These are phyloP conservation scores for Paratinospora sagittata DNA, from an alignment of 164 flowering plant species.

Conservation along the genomic window DNA sequence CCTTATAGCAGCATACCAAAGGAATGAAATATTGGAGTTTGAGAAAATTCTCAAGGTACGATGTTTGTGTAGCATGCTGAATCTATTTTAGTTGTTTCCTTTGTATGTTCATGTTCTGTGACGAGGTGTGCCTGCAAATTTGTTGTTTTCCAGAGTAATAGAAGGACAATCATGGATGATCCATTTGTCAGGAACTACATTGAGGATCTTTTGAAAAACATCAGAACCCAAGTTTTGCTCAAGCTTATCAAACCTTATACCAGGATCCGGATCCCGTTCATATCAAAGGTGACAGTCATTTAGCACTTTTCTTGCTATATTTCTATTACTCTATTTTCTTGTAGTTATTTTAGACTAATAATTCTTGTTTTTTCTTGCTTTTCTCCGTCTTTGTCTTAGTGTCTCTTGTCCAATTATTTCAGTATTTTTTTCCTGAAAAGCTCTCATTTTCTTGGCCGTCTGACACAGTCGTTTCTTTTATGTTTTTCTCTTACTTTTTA, in stretches of 20 bases:
- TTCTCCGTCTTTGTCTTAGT: background rate
- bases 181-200: constrained; percentile 90
- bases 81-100: background rate
- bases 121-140: background rate
- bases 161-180: constrained; percentile 98
- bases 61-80: background rate
- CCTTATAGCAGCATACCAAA: constrained; percentile 93
- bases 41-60: constrained; percentile 88
- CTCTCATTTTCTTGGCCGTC: background rate
- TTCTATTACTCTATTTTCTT: background rate
- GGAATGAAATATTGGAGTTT: constrained; percentile 95
- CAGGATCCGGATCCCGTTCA: constrained; percentile 89
- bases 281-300: constrained; percentile 59
- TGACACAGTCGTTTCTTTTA: background rate
- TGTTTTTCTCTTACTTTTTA: background rate
- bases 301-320: background rate
- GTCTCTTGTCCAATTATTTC: background rate
- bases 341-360: background rate
- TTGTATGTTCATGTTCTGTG: background rate
- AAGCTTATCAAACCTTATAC: constrained; percentile 99
- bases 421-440: background rate
- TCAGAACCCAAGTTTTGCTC: constrained; percentile 97
- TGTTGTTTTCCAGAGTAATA: constrained; percentile 58
- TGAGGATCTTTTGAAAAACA: constrained; percentile 89
- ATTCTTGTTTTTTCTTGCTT: background rate